Conservation (phyloP, 495 filamentous ascomycete genomes). For the Platismatia glauca region DNA sequence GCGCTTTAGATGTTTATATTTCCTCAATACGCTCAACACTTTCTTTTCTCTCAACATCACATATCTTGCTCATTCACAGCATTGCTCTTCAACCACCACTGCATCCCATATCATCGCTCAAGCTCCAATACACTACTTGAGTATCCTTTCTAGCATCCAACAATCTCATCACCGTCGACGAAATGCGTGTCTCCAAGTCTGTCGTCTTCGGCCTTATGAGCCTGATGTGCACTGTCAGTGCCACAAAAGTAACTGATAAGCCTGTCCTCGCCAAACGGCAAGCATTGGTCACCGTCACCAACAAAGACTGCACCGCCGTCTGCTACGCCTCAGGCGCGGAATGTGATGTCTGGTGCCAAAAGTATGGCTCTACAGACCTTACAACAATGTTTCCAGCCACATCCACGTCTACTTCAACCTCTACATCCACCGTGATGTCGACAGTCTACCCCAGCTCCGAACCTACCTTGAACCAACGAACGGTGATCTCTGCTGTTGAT, state of each 20-base stretch:
- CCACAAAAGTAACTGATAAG: conserved; percentile 1
- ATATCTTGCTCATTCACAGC: conserved; percentile 5
- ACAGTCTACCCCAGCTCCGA: too few relatives aligned
- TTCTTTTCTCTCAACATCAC: conserved; percentile 10
- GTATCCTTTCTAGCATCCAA: conserved; percentile 11
- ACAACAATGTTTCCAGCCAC: background rate
- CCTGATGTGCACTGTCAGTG: conserved; percentile 9
- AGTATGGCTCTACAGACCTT: background rate
- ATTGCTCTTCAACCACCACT: conserved; percentile 11
- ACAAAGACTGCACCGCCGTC: background rate
- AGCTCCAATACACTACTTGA: conserved; percentile 3
- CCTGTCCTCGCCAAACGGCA: conserved; percentile 3
- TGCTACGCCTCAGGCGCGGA: background rate
- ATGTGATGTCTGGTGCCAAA: background rate
- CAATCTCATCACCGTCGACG: conserved; percentile 3
- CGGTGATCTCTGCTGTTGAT: background rate
- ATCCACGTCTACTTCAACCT: background rate
- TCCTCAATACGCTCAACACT: background rate
- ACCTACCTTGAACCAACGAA: background rate
- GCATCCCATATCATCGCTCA: conserved; percentile 12
- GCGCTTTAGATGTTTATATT: conserved; percentile 6
- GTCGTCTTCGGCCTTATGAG: conserved; percentile 8
- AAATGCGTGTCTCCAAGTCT: conserved; percentile 7
- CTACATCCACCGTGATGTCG: background rate
- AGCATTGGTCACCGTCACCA: background rate